These are phyloP conservation scores for Ceratocystis cubensis DNA, from an alignment of 2,329 filamentous ascomycete species.

Conservation along the genomic window DNA sequence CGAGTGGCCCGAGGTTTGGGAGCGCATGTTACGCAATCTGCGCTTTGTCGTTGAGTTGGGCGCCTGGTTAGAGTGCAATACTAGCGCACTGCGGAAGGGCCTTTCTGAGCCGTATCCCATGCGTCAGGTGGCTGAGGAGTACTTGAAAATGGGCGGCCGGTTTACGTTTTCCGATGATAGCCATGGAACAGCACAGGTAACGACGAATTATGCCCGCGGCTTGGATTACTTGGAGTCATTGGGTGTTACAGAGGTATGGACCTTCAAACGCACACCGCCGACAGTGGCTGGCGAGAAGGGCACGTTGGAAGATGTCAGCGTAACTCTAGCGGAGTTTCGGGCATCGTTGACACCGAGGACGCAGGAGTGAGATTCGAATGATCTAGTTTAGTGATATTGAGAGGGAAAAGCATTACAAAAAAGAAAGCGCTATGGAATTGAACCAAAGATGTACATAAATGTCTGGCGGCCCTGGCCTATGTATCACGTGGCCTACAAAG, in stretches of 20 bases:
- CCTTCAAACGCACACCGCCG: slow-evolving; percentile 32
- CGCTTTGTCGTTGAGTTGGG: slow-evolving; percentile 57
- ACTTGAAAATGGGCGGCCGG: slow-evolving; percentile 57
- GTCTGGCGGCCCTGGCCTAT: not conserved
- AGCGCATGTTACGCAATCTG: slow-evolving; percentile 61
- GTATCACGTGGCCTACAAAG: not conserved
- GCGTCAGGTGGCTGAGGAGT: slow-evolving; percentile 61
- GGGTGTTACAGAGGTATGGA: slow-evolving; percentile 52
- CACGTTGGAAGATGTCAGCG: slow-evolving; percentile 33
- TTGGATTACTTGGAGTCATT: slow-evolving; percentile 57
- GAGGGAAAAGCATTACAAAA: not conserved
- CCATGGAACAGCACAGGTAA: slow-evolving; percentile 76
- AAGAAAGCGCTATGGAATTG: not conserved
- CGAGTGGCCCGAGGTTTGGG: slow-evolving; percentile 55
- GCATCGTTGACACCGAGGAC: slow-evolving; percentile 23
- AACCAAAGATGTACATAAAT: slow-evolving; percentile 5
- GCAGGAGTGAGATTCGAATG: no score
- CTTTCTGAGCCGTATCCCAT: slow-evolving; percentile 82
- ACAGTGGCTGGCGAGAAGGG: slow-evolving; percentile 27
- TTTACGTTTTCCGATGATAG: slow-evolving; percentile 95
- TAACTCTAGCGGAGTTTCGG: slow-evolving; percentile 33
- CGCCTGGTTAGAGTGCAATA: slow-evolving; percentile 82
- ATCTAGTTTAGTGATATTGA: slow-evolving; percentile 1
- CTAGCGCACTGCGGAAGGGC: slow-evolving; percentile 75
- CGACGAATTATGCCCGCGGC: slow-evolving; percentile 64